Base-by-base conservation (phyloP, 176 grass and related monocot genomes). In the Ananas comosus region DNA sequence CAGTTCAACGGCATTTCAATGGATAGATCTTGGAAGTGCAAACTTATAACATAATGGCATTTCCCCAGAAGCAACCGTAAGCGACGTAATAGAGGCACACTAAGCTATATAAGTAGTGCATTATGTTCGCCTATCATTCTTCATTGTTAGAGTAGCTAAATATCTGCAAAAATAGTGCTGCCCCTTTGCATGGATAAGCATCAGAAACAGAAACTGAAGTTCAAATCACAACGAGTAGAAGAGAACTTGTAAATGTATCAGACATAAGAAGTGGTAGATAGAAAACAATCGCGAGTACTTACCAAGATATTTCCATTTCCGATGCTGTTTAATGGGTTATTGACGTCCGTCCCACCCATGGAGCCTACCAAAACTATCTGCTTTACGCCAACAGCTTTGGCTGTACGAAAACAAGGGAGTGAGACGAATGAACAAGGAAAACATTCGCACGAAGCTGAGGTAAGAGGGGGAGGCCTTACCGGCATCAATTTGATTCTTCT, bases 401-500 rank as follows among this genome's bases (percentile, higher is more conserved):
- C 92, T 96, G 70, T 49, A 58, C 14, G 48, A 80, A 72, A 21
- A 12, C 57, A 71, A 71, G 22, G 29, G 4, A 42, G 14, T 49
- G 64, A 9, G 2, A 47, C 16, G 48, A 42, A 42, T 42, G 33
- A 42, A 42, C 33, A 42, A 42, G 7, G 33, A 42, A 48, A 67
- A 67, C n/a, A 67, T 67, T 16, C 10, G 64, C 11, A 28, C 22
- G 13, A 66, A 42, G 13, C 12, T 49, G 24, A 9, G 6, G 13
- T 13, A 16, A n/a, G 0, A 0, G 72, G 51, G n/a, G 16, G 51
- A 6, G 18, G 63, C 11, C 54, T 83, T 83, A 91, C 88, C 88
- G n/a, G 75, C 82, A 49, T 96, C 89, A 24, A 96, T 96, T 78
- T 92, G 93, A 65, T 96, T 96, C 86, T 87, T 92, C 64, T 96